A percentile compares a stretch with the other conserved stretches of the same genome.
phyloP scores from a whole-genome alignment of 2,329 filamentous ascomycete species.

The Juglanconis oblonga region DNA sequence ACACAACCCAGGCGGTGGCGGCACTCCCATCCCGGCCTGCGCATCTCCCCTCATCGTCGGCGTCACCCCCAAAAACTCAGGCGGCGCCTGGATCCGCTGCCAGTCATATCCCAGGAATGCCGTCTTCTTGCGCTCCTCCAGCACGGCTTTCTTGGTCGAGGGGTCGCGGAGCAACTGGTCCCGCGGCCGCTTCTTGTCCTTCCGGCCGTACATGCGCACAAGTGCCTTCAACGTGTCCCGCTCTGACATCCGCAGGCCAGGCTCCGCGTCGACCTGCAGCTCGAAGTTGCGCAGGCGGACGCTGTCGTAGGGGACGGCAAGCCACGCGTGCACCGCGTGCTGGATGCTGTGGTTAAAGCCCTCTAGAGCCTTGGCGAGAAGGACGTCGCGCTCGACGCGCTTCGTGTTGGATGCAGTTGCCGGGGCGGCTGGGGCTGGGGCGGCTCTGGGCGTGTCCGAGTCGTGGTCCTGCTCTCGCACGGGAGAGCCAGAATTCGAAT shows the following conservation, averaged over 20 bases:
- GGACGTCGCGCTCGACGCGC: slow-evolving; percentile 20
- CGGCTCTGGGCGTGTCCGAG: slow-evolving; percentile 2
- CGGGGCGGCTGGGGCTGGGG: neutral
- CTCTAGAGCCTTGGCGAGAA: slow-evolving; percentile 32
- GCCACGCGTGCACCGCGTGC: slow-evolving; percentile 41
- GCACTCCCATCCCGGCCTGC: neutral
- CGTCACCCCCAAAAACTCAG: neutral
- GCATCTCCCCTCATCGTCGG: neutral
- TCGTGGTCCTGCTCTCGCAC: neutral
- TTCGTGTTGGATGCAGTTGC: neutral
- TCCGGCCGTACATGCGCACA: slow-evolving; percentile 50
- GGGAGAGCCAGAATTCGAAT: neutral
- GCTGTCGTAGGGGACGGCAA: slow-evolving; percentile 47
- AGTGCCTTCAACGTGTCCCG: slow-evolving; percentile 47
- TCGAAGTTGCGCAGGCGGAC: slow-evolving; percentile 47
- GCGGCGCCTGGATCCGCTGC: slow-evolving; percentile 43
- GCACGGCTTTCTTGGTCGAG: slow-evolving; percentile 60
- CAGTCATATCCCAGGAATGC: slow-evolving; percentile 93
- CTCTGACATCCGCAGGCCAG: slow-evolving; percentile 32
- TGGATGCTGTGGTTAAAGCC: slow-evolving; percentile 41
- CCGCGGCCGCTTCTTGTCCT: slow-evolving; percentile 75
- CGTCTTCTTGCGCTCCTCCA: slow-evolving; percentile 76
- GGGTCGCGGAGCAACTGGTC: slow-evolving; percentile 81
- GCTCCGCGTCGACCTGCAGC: slow-evolving; percentile 41
- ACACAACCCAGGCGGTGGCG: neutral